Evolutionary conservation across 805 yeast genomes (phyloP), one percentile per base, ranked within the genome.

Genomic region (Cyberlindnera maritima): DNA sequence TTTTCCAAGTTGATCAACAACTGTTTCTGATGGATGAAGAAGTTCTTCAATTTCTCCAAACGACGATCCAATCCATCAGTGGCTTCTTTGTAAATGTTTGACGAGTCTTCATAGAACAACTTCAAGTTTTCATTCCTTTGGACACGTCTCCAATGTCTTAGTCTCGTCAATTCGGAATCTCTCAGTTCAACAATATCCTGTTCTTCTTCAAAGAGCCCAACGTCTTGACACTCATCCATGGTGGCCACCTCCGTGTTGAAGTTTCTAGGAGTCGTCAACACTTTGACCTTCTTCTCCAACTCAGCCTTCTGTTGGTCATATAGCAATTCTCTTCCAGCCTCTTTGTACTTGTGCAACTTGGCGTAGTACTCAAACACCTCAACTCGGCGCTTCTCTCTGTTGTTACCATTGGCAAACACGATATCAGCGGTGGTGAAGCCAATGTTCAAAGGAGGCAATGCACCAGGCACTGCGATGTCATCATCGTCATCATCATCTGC

Each of bases 151-250:
- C 50, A 50, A 2, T 55, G 39, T 36, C 62, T 58, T 17, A 62
- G 49, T 25, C 66, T 51, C 10, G 61, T 39, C 7, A 69, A 29
- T 38, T 65, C 68, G 41, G 49, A 62, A 44, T 69, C 74, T 39
- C 67, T 54, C 33, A 43, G 44, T 40, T 71, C 75, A 4, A 48
- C 47, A 33, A 68, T 40, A 50, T 70, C 74, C 26, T 56, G 56
- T 18, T 55, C 59, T 3, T 25, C 18, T 15, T 61, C 59, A 25
- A 39, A 34, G 23, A 49, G 18, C 19, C 48, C 48, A 4, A 11
- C 10, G 19, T 43, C 52, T 29, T 34, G 5, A 15, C 42, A 21
- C 10, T 47, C 49, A 10, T 47, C 46, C 19, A 36, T 20, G 3
- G 45, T 18, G 2, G 47, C 48, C 2, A 36, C 29, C 26, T 44